phyloP scores from a whole-genome alignment of 345 rosid species.

The sweet orange (Citrus sinensis) region DVS_A1.0 CM039163.1:8803001-8803500 shows the following conservation, averaged over 20 bases:
- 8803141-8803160: conserved; percentile 35
- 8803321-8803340: background rate
- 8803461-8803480: background rate
- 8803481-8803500: background rate
- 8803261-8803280: conserved; percentile 85
- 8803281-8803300: conserved; percentile 68
- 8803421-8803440: background rate
- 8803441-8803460: background rate
- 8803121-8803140: background rate
- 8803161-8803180: conserved; percentile 59
- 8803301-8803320: conserved; percentile 62
- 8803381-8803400: background rate
- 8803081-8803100: too few species aligned
- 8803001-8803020: conserved; percentile 75
- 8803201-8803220: conserved; percentile 78
- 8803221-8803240: conserved; percentile 66
- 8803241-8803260: conserved; percentile 79
- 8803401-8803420: background rate
- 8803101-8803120: background rate
- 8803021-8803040: conserved; percentile 17
- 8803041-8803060: background rate
- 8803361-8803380: background rate
- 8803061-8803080: background rate
- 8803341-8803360: background rate
- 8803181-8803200: conserved; percentile 75